Percentiles rank a stretch among this genome's conserved stretches.
Conservation (phyloP, 768 basidiomycete genomes). For the Piloderma croceum region DNA sequence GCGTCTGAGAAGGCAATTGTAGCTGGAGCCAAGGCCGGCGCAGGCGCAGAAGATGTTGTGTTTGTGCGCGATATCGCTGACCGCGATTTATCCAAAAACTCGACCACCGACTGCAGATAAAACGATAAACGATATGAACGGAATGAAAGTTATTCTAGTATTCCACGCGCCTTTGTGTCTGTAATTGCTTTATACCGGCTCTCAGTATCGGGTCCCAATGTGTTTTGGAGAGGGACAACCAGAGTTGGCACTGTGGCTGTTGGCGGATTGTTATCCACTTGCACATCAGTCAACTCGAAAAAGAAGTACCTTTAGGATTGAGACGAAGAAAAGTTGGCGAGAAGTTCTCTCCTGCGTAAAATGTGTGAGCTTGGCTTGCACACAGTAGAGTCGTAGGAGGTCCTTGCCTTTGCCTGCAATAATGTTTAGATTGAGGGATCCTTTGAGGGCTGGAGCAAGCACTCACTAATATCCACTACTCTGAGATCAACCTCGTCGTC, state of each 20-base stretch:
- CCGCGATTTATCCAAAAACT: conserved; percentile 81
- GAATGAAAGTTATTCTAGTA: too few species aligned
- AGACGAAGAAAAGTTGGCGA: conserved; percentile 69
- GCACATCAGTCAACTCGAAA: conserved; percentile 1
- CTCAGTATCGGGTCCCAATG: conserved; percentile 62
- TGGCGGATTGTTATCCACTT: background rate
- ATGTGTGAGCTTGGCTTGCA: background rate
- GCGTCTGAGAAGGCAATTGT: conserved; percentile 62
- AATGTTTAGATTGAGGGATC: too few species aligned
- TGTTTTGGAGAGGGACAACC: conserved; percentile 77
- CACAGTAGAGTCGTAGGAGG: background rate
- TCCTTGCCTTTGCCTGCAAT: too few species aligned
- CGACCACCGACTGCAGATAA: conserved; percentile 60
- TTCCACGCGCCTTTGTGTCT: conserved; percentile 61
- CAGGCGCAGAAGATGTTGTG: conserved; percentile 67
- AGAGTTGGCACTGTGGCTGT: conserved; percentile 76
- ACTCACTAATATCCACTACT: conserved; percentile 57
- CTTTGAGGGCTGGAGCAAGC: background rate
- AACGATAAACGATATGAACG: too few species aligned
- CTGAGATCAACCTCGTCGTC: conserved; percentile 68
- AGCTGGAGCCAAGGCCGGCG: conserved; percentile 72
- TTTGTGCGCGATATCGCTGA: conserved; percentile 61
- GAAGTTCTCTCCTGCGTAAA: conserved; percentile 78
- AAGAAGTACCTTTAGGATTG: conserved; percentile 62
- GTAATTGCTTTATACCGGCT: conserved; percentile 77